Conservation (phyloP, 257 asterid species). For the Lithospermum erythrorhizon region DNA sequence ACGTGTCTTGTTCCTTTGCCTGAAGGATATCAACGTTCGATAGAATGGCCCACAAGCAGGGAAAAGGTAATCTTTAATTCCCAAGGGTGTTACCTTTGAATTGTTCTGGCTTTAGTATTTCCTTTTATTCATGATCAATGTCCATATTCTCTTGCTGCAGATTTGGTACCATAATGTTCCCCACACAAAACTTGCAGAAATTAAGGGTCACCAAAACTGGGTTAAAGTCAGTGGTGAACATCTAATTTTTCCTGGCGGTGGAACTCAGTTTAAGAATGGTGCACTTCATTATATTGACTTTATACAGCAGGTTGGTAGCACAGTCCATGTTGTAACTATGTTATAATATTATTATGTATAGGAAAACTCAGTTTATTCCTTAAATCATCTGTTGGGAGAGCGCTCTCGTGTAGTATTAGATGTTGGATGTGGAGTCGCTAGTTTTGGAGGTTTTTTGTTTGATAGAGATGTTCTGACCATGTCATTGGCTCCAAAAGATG, state of each 20-base stretch:
- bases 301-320: conserved; percentile 36
- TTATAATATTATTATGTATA: too few relatives aligned
- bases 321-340: neutral
- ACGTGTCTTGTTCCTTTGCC: conserved; percentile 94
- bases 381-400: conserved; percentile 56
- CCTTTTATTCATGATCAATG: neutral
- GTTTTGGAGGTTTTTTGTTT: conserved; percentile 94
- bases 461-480: conserved; percentile 77
- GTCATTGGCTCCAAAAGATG: conserved; percentile 96
- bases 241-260: conserved; percentile 98
- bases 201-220: conserved; percentile 97
- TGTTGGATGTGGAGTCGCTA: conserved; percentile 99
- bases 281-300: conserved; percentile 97
- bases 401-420: conserved; percentile 87
- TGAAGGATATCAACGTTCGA: conserved; percentile 66
- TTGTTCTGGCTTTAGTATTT: neutral
- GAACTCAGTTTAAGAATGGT: conserved; percentile 94
- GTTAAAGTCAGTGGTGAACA: conserved; percentile 85
- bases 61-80: conserved; percentile 57
- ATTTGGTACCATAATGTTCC: conserved; percentile 98
- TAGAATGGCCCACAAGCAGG: conserved; percentile 90
- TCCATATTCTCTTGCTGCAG: conserved; percentile 26
- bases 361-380: neutral
- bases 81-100: neutral
- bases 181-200: conserved; percentile 75